phyloP scores from a whole-genome alignment of 106 monocot genomes.

The Acanthochlamys bracteata region DNA sequence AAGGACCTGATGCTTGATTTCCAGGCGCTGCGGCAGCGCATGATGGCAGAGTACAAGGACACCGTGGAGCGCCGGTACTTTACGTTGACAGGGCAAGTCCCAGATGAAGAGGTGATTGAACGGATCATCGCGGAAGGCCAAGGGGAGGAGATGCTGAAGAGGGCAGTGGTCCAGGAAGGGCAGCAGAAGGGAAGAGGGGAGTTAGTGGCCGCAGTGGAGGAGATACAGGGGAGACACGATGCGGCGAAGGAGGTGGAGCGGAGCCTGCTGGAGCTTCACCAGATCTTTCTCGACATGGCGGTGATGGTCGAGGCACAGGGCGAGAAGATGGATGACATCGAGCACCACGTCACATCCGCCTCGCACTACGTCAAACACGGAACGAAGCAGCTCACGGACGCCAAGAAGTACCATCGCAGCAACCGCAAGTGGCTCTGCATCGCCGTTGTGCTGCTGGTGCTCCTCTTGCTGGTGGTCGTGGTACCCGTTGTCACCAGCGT shows the following conservation, averaged over 20 bases:
- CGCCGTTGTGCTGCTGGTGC: slow-evolving; percentile 1
- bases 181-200: neutral
- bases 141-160: slow-evolving; percentile 6
- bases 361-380: slow-evolving; percentile 10
- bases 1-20: slow-evolving; percentile 13
- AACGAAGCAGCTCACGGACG: slow-evolving; percentile 1
- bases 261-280: slow-evolving; percentile 13
- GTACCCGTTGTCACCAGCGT: slow-evolving; percentile 5
- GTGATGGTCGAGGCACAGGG: slow-evolving; percentile 11
- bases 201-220: slow-evolving; percentile 3
- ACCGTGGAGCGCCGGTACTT: slow-evolving; percentile 8
- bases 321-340: slow-evolving; percentile 11
- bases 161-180: neutral
- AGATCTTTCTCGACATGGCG: slow-evolving; percentile 13
- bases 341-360: slow-evolving; percentile 11
- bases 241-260: slow-evolving; percentile 13
- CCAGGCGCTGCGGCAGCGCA: slow-evolving; percentile 9
- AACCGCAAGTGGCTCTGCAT: slow-evolving; percentile 15
- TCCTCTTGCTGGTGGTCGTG: slow-evolving; percentile 4
- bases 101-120: slow-evolving; percentile 8
- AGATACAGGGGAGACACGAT: slow-evolving; percentile 8
- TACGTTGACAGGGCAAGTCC: slow-evolving; percentile 7
- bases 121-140: slow-evolving; percentile 2
- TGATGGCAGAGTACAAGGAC: slow-evolving; percentile 13
- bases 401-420: slow-evolving; percentile 8